Evolutionary conservation across 208 protist genomes (phyloP).

Genomic region (Trypanosoma congolense): DNA sequence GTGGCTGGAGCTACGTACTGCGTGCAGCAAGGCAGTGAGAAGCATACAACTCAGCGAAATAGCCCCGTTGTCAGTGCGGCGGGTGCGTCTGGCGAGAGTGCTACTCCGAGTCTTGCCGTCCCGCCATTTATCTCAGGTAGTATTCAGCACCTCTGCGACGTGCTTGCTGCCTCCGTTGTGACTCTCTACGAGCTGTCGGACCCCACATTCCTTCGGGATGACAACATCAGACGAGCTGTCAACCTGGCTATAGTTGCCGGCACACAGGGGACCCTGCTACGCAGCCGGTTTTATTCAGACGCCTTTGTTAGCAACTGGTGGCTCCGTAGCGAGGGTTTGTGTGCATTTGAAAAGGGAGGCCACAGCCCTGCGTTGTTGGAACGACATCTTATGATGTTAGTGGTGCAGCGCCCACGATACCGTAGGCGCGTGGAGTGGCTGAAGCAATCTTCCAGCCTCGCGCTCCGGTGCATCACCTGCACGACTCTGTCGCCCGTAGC

Average conservation of each 20-base stretch:
- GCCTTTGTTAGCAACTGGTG: constrained; percentile 23
- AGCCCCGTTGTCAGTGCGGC: neutral
- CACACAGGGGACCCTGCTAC: constrained; percentile 15
- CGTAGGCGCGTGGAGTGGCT: constrained; percentile 11
- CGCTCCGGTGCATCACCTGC: constrained; percentile 5
- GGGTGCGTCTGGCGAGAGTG: neutral
- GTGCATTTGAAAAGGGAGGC: constrained; percentile 1
- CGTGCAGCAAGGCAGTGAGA: neutral
- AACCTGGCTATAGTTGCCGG: constrained; percentile 19
- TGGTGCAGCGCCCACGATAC: constrained; percentile 12
- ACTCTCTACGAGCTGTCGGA: constrained; percentile 19
- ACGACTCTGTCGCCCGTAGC: constrained; percentile 9
- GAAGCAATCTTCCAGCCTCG: constrained; percentile 10
- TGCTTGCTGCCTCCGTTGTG: constrained; percentile 7
- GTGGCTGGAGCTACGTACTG: neutral
- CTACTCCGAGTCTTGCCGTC: constrained; percentile 1
- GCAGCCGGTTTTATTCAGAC: constrained; percentile 19
- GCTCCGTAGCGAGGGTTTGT: constrained; percentile 14
- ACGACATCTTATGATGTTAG: constrained; percentile 14
- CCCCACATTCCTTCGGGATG: constrained; percentile 14
- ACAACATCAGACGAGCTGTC: constrained; percentile 16
- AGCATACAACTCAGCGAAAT: neutral
- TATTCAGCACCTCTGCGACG: constrained; percentile 10
- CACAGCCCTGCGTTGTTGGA: constrained; percentile 5
- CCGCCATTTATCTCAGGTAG: constrained; percentile 19